phyloP scores from a whole-genome alignment of 2,329 filamentous ascomycete genomes.

The Aspergillus floridensis region DNA sequence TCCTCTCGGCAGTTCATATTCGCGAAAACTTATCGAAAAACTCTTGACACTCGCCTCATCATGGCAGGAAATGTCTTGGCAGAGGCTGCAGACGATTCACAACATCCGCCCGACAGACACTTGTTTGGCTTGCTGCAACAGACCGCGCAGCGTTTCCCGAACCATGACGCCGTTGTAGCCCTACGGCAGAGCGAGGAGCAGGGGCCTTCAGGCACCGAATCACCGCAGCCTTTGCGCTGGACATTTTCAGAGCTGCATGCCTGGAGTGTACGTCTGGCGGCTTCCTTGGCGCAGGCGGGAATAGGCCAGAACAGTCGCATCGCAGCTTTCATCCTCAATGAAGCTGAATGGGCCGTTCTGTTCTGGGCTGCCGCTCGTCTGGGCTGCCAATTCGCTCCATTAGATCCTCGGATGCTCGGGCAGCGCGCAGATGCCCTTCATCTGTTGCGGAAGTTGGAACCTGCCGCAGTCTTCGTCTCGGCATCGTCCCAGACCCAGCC shows the following conservation, averaged over 20 bases:
- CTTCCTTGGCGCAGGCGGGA: not conserved
- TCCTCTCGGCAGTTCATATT: not conserved
- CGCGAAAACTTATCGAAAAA: not conserved
- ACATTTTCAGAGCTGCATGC: not conserved
- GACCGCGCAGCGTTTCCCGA: not conserved
- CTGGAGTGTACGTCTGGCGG: not conserved
- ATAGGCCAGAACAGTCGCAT: not conserved
- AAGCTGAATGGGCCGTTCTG: conserved; percentile 11
- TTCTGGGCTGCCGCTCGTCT: conserved; percentile 8
- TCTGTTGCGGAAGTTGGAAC: not conserved
- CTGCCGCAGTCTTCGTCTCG: conserved; percentile 6
- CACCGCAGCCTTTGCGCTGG: not conserved
- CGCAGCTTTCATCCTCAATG: conserved; percentile 1
- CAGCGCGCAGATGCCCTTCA: not conserved
- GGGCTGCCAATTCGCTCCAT: conserved; percentile 5
- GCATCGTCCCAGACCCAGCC: not conserved
- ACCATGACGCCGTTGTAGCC: not conserved
- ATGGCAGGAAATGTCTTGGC: not conserved
- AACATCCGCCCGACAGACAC: not conserved
- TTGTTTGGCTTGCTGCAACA: not conserved
- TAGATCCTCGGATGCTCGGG: conserved; percentile 2
- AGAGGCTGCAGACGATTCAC: not conserved
- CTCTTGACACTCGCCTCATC: not conserved
- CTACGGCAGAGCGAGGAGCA: not conserved
- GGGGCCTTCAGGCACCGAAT: not conserved